Percentiles rank a stretch among this genome's conserved stretches.
Evolutionary conservation across 78 protist genomes (phyloP).

Genomic region (Speleostelium caveatum): DNA sequence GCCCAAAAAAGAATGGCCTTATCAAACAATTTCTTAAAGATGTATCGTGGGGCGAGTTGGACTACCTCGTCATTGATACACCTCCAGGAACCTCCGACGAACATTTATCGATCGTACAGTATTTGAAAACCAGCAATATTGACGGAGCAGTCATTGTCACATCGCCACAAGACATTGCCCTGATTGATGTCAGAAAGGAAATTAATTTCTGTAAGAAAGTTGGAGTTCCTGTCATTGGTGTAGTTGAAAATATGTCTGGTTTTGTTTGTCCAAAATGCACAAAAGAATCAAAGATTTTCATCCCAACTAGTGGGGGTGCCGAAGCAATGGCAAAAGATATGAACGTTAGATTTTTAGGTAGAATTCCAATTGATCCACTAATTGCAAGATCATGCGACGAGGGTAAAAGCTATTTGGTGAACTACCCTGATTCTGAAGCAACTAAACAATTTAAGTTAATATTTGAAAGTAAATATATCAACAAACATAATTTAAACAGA

Average conservation of each 20-base stretch:
- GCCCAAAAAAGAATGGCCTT: conserved; percentile 98
- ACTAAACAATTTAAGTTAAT: conserved; percentile 67
- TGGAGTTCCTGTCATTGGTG: conserved; percentile 95
- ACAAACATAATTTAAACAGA: neutral
- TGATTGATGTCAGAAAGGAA: conserved; percentile 96
- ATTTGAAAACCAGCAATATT: conserved; percentile 64
- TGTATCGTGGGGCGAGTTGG: conserved; percentile 98
- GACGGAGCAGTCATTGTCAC: conserved; percentile 98
- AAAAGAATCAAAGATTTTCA: conserved; percentile 81
- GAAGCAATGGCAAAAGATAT: conserved; percentile 69
- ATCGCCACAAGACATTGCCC: conserved; percentile 99
- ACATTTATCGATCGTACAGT: conserved; percentile 95
- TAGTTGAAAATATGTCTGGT: conserved; percentile 99
- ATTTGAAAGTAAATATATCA: conserved; percentile 48
- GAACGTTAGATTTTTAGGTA: conserved; percentile 70
- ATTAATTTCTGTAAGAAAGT: conserved; percentile 95
- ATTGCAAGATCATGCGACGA: conserved; percentile 87
- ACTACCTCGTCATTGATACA: conserved; percentile 98
- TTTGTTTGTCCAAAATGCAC: conserved; percentile 98
- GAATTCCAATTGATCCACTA: conserved; percentile 84
- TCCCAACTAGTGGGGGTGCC: conserved; percentile 84
- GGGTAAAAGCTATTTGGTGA: conserved; percentile 76
- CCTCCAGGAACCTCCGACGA: conserved; percentile 99
- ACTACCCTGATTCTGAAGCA: conserved; percentile 78
- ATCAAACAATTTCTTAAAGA: conserved; percentile 98